A percentile compares a stretch with the other conserved stretches of the same genome.
phyloP scores from a whole-genome alignment of 1,284 basidiomycete species.

The Malassezia globosa region DNA sequence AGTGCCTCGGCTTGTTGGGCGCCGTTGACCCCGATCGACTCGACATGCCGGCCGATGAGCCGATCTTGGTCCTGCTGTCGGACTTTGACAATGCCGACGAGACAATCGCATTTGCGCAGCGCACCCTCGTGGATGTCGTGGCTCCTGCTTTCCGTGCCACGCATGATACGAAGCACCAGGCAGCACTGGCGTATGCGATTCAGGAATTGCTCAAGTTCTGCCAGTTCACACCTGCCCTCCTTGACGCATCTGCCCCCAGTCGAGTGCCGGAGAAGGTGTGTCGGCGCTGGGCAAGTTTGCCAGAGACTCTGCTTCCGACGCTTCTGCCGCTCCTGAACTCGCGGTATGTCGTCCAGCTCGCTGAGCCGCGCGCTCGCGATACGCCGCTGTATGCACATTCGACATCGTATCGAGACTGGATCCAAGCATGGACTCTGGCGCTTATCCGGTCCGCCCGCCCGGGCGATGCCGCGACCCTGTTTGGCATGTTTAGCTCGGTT shows the following conservation, averaged over 20 bases:
- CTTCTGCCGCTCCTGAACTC: constrained; percentile 61
- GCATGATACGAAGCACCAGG: constrained; percentile 84
- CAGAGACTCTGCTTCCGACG: constrained; percentile 74
- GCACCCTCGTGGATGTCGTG: constrained; percentile 73
- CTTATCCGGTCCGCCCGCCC: constrained; percentile 56
- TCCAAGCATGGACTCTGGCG: constrained; percentile 75
- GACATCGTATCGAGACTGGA: constrained; percentile 85
- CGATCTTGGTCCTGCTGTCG: constrained; percentile 62
- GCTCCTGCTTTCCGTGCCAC: constrained; percentile 87
- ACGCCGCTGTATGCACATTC: constrained; percentile 58
- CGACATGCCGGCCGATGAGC: constrained; percentile 57
- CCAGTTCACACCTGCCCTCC: constrained; percentile 64
- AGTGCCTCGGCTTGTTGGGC: constrained; percentile 85
- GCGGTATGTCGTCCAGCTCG: constrained; percentile 32
- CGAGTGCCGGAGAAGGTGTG: constrained; percentile 55
- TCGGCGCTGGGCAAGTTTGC: constrained; percentile 60
- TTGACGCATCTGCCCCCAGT: constrained; percentile 48
- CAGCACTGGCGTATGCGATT: constrained; percentile 76
- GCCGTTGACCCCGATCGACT: constrained; percentile 92
- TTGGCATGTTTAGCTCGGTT: constrained; percentile 66
- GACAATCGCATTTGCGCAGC: constrained; percentile 66
- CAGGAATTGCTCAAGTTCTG: constrained; percentile 85
- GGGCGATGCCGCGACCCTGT: constrained; percentile 44
- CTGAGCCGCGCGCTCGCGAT: constrained; percentile 20
- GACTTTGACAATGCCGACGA: constrained; percentile 77